A percentile compares a stretch with the other conserved stretches of the same genome.
These are phyloP conservation scores for Colletotrichum sp. DNA, from an alignment of 2,329 filamentous ascomycete species.

Conservation along the genomic window DNA sequence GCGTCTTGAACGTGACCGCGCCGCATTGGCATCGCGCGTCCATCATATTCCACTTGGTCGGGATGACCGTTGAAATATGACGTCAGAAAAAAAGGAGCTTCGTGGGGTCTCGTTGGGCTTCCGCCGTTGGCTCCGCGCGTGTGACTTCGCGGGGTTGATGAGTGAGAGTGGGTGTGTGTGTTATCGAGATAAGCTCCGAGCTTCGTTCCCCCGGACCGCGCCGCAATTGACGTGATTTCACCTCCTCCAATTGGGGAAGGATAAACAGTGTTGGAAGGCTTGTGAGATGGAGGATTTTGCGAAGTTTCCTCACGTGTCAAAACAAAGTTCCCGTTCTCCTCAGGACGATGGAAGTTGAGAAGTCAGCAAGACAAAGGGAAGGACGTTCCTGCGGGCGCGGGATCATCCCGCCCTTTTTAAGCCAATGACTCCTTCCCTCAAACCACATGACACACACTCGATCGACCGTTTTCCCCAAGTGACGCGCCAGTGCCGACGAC, in stretches of 20 bases:
- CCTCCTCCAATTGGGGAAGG: not conserved
- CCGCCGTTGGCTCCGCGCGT: not conserved
- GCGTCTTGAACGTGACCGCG: constrained; percentile 65
- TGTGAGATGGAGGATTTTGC: not conserved
- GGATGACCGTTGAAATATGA: not conserved
- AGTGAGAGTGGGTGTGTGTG: not conserved
- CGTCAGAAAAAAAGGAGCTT: not conserved
- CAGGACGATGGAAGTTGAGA: not conserved
- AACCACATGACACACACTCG: not conserved
- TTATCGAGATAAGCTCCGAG: not conserved
- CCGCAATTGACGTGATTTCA: not conserved
- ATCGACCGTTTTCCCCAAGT: not conserved
- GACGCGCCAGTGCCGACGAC: not conserved
- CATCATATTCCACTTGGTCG: constrained; percentile 40
- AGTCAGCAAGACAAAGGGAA: not conserved
- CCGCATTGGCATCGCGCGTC: constrained; percentile 70
- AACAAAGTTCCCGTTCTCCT: not conserved
- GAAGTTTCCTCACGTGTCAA: not conserved
- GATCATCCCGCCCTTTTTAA: constrained; percentile 10
- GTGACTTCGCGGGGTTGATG: not conserved
- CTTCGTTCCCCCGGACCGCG: not conserved
- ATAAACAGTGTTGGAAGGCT: not conserved
- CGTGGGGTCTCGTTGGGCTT: not conserved
- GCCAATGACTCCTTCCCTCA: not conserved
- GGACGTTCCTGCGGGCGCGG: not conserved